phyloP scores from a whole-genome alignment of 2,329 filamentous ascomycete species.

The Bisporella sp. region DNA sequence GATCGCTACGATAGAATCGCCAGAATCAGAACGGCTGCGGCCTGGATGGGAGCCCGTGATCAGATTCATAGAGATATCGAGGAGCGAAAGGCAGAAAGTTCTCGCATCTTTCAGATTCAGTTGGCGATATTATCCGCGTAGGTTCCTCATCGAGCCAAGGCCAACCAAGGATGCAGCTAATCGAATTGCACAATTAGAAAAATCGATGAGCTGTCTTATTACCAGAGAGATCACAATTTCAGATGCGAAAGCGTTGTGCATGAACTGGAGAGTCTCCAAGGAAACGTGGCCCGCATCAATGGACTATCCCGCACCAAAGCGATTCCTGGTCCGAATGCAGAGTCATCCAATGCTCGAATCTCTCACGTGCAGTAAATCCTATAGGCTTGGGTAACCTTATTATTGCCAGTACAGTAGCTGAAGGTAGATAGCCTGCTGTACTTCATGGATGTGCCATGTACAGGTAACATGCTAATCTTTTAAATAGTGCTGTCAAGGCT shows the following conservation, averaged over 20 bases:
- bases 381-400: no score
- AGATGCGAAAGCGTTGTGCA: conserved; percentile 7
- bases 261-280: conserved; percentile 1
- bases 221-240: conserved; percentile 16
- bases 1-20: conserved; percentile 14
- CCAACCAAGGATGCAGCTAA: conserved; percentile 2
- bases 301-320: no score
- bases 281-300: no score
- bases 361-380: no score
- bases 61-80: conserved; percentile 14
- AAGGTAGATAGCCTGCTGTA: no score
- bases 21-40: conserved; percentile 13
- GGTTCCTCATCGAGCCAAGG: conserved; percentile 5
- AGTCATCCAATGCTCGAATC: no score
- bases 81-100: conserved; percentile 14
- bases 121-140: conserved; percentile 17
- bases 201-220: conserved; percentile 17
- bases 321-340: no score
- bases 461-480: no score
- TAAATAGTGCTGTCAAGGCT: no score
- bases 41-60: conserved; percentile 14
- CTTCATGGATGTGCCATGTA: no score
- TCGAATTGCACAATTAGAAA: conserved; percentile 6
- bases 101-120: conserved; percentile 17
- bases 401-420: no score